Evolutionary conservation across 768 basidiomycete genomes (phyloP).

Genomic region (Clavulina sp.): DNA sequence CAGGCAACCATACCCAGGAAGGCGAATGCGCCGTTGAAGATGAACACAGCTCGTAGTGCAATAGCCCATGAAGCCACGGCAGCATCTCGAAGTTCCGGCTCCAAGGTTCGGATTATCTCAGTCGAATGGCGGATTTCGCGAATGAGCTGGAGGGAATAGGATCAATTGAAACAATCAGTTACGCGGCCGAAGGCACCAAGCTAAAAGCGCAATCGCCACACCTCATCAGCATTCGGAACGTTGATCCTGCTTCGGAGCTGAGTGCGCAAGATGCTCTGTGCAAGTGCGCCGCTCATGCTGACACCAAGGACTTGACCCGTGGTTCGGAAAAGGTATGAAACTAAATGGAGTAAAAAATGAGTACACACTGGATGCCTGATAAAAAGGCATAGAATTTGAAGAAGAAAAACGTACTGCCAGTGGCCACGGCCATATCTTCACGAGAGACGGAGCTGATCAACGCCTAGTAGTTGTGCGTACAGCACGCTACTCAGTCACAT

Average conservation of each 20-base stretch:
- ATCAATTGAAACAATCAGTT: neutral
- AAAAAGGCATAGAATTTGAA: neutral
- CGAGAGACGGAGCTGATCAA: constrained; percentile 70
- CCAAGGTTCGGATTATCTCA: constrained; percentile 47
- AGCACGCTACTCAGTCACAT: no score
- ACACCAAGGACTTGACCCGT: constrained; percentile 94
- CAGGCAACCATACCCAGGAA: constrained; percentile 48
- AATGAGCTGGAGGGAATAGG: neutral
- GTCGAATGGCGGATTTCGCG: constrained; percentile 27
- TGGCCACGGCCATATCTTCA: constrained; percentile 75
- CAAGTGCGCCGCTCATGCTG: constrained; percentile 63
- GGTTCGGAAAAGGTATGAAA: constrained; percentile 85
- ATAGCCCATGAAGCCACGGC: constrained; percentile 65
- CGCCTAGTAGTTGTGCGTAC: no score
- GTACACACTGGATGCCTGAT: neutral
- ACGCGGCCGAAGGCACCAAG: neutral
- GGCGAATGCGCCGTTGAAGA: constrained; percentile 54
- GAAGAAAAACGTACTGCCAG: constrained; percentile 48
- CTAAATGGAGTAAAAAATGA: constrained; percentile 22
- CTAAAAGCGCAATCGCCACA: constrained; percentile 24
- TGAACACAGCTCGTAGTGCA: constrained; percentile 68
- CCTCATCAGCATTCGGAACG: constrained; percentile 56
- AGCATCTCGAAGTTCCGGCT: constrained; percentile 34
- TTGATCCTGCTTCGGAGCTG: constrained; percentile 58
- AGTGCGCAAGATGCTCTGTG: constrained; percentile 59